Evolutionary conservation across 495 filamentous ascomycete species (phyloP), one percentile per base, ranked within the genome.

Genomic region (Penicillium odoratum): DNA sequence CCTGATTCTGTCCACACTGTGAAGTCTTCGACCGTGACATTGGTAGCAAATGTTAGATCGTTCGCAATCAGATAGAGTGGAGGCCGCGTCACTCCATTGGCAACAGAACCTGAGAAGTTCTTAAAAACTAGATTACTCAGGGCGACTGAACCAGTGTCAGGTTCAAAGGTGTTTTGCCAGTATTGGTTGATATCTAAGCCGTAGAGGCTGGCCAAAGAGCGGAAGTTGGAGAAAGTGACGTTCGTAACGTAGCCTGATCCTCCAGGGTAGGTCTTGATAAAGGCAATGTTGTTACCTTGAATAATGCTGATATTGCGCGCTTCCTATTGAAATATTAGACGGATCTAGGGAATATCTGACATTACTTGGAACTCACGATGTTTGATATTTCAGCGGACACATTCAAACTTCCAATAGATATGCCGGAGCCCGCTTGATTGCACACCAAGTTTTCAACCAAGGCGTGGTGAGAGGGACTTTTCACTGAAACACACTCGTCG

Each of bases 241-340:
- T 83, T 76, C 16, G 70, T 73, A n/a, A 84, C 76, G 29, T 73
- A 76, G 15, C 81, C 82, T 33, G 69, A 77, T 26, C 81, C 81
- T n/a, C 81, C 81, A n/a, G 80, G 79, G 48, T 71, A 80, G 46
- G 70, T 74, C 59, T 84, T 84, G 67, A 84, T 81, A 74, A 84
- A 82, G 52, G 80, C 69, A 69, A 83, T 81, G 57, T 83, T 80
- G 62, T 79, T 83, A 25, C 66, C 67, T 44, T 78, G 63, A 25
- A 71, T 67, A 15, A 72, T 72, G 65, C 73, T 74, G 51, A 77
- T 71, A 59, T 78, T 73, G 7, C 64, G 50, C 51, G 73, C 46
- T 53, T 63, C 58, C 78, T 75, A 36, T 26, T 10, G 16, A 43
- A 7, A 4, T 36, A 8, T 61, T 11, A 61, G 53, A 8, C 25